Evolutionary conservation across 108 stramenopile species (phyloP).

Genomic region (Mediolabrus comicus): DNA sequence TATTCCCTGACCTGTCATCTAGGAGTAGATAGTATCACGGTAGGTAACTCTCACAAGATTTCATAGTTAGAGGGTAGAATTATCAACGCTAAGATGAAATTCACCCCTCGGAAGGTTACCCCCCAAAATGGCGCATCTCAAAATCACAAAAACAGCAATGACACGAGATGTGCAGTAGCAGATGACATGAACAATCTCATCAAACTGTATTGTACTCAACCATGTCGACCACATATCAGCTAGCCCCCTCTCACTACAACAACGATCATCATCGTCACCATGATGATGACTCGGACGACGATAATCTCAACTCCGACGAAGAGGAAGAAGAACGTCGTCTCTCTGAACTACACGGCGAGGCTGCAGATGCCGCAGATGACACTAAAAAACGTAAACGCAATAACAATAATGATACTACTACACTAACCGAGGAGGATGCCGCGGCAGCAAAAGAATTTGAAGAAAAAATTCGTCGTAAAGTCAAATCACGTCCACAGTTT

Average conservation of each 20-base stretch:
- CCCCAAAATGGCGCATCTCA: too few species aligned
- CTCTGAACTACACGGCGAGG: slow-evolving; percentile 60
- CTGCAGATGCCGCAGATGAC: slow-evolving; percentile 28
- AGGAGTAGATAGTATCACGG: too few species aligned
- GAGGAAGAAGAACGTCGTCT: slow-evolving; percentile 69
- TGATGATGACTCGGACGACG: slow-evolving; percentile 7
- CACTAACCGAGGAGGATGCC: slow-evolving; percentile 34
- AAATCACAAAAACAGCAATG: too few species aligned
- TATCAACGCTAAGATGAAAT: too few species aligned
- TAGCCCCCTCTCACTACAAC: slow-evolving; percentile 10
- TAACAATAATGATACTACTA: slow-evolving; percentile 1
- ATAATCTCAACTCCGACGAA: slow-evolving; percentile 43
- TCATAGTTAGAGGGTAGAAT: too few species aligned
- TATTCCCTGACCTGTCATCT: too few species aligned
- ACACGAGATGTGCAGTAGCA: too few species aligned
- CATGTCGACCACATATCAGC: too few species aligned
- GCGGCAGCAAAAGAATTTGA: slow-evolving; percentile 40
- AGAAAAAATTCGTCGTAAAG: slow-evolving; percentile 26
- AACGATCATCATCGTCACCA: background rate
- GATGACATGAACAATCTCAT: too few species aligned
- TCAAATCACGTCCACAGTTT: slow-evolving; percentile 48
- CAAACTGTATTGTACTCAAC: too few species aligned
- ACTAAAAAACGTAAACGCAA: slow-evolving; percentile 17
- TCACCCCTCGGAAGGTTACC: too few species aligned
- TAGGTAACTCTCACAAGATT: too few species aligned